Evolutionary conservation across 176 grass and related monocot genomes (phyloP).

Genomic region (Aegilops bicornis): DNA sequence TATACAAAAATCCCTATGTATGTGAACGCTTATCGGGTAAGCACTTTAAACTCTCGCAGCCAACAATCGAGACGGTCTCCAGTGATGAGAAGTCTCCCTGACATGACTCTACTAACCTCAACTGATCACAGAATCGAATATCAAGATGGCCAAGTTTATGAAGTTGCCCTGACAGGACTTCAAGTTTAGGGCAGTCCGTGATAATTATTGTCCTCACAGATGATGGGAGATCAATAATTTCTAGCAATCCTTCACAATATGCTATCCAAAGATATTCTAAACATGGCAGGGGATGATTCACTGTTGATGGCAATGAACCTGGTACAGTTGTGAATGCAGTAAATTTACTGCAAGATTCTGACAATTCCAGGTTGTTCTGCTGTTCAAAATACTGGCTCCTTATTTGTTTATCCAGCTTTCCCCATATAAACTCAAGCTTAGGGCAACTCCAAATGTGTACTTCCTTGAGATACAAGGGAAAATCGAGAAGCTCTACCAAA

Average conservation of each 20-base stretch:
- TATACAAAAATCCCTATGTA: too few species aligned
- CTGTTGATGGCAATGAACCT: not conserved
- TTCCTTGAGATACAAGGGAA: too few species aligned
- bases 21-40: not conserved
- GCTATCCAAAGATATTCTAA: conserved; percentile 5
- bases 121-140: not conserved
- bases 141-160: not conserved
- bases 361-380: too few species aligned
- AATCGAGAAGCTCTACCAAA: too few species aligned
- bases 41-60: not conserved
- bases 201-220: not conserved
- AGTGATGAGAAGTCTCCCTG: not conserved
- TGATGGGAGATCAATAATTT: not conserved
- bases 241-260: not conserved
- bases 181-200: not conserved
- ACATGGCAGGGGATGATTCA: not conserved
- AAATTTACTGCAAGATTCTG: too few species aligned
- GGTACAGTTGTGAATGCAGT: too few species aligned
- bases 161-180: not conserved
- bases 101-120: not conserved
- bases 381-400: too few species aligned
- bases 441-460: too few species aligned
- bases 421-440: too few species aligned
- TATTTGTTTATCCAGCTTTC: too few species aligned
- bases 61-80: not conserved